Evolutionary conservation across 192 early-diverging fungal species (phyloP).

Genomic region (Umbelopsis isabellina): DNA sequence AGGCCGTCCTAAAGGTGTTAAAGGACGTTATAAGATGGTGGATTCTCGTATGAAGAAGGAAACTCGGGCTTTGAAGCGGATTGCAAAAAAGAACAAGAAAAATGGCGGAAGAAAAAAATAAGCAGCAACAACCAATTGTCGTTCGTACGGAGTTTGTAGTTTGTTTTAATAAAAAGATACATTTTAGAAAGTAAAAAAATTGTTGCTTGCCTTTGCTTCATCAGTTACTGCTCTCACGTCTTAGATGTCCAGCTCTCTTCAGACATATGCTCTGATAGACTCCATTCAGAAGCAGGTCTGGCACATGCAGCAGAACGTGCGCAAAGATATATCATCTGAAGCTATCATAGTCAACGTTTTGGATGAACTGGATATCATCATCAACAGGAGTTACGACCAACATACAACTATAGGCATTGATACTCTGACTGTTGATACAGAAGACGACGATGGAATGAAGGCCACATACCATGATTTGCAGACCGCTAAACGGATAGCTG

Average conservation of each 20-base stretch:
- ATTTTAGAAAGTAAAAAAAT: not conserved
- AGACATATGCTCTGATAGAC: conserved; percentile 7
- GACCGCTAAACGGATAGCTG: conserved; percentile 16
- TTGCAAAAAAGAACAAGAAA: conserved; percentile 64
- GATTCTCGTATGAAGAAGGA: conserved; percentile 98
- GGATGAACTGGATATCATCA: not conserved
- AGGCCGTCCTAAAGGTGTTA: conserved; percentile 96
- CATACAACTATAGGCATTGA: conserved; percentile 15
- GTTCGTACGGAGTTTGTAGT: conserved; percentile 3
- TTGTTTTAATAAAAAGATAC: not conserved
- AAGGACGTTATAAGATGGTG: conserved; percentile 95
- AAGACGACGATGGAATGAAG: not conserved
- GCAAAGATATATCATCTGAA: not conserved
- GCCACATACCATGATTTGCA: conserved; percentile 23
- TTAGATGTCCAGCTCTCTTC: not conserved
- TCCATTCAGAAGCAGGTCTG: not conserved
- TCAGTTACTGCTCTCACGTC: not conserved
- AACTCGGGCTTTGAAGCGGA: conserved; percentile 79
- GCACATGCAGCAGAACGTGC: not conserved
- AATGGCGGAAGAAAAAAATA: conserved; percentile 48
- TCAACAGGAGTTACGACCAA: not conserved
- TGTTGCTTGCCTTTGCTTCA: not conserved
- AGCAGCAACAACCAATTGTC: not conserved
- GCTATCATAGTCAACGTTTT: not conserved
- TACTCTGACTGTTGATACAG: not conserved